phyloP scores from a whole-genome alignment of 2,329 filamentous ascomycete species.

The Magnaporthales sp. region DNA sequence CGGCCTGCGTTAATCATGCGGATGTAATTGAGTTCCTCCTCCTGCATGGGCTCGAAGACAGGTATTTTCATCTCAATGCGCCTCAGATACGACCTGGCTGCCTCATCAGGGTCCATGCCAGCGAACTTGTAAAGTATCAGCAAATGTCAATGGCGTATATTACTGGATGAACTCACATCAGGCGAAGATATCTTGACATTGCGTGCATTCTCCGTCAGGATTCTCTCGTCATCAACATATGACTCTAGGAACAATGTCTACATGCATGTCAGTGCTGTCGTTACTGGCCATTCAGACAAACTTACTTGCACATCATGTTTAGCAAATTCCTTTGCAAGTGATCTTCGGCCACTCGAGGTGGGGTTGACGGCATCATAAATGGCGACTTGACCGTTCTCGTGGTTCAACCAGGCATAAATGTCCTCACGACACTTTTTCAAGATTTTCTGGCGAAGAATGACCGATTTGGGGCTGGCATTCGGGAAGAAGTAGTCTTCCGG shows the following conservation, averaged over 20 bases:
- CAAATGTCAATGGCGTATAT: background rate
- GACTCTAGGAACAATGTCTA: conserved; percentile 96
- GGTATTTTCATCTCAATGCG: conserved; percentile 90
- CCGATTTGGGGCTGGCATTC: conserved; percentile 82
- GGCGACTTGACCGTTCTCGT: conserved; percentile 95
- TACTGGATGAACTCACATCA: conserved; percentile 53
- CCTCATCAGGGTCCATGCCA: conserved; percentile 86
- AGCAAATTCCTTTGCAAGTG: conserved; percentile 90
- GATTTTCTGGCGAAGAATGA: conserved; percentile 94
- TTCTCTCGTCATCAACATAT: conserved; percentile 83
- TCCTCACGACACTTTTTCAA: conserved; percentile 95
- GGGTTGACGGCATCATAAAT: conserved; percentile 99
- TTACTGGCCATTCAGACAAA: background rate
- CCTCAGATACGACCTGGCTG: conserved; percentile 81
- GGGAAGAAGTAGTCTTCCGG: conserved; percentile 98
- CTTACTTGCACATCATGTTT: conserved; percentile 86
- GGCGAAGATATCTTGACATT: conserved; percentile 97
- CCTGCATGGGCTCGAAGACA: conserved; percentile 93
- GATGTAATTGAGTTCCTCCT: conserved; percentile 90
- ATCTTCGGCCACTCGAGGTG: conserved; percentile 69
- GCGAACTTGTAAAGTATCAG: conserved; percentile 55
- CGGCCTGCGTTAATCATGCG: conserved; percentile 99
- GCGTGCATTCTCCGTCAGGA: conserved; percentile 92
- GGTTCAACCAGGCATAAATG: conserved; percentile 91
- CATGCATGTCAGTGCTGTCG: background rate